A percentile compares a stretch with the other conserved stretches of the same genome.
Conservation (phyloP, 106 monocot species). For the Dendrobium huoshanense region DNA sequence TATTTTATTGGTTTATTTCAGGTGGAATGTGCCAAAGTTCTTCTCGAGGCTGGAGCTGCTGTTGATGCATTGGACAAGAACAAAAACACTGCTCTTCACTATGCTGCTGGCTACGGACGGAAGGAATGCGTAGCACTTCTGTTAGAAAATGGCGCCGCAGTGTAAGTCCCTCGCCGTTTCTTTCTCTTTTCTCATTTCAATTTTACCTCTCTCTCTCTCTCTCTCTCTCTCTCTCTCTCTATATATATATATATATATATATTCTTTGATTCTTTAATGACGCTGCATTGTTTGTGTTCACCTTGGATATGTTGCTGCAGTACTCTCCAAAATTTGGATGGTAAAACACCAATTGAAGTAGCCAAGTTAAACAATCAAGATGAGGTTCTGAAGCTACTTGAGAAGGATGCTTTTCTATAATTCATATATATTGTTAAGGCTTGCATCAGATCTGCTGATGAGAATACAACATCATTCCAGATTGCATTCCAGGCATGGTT, state of each 20-base stretch:
- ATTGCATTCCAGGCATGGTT: not conserved
- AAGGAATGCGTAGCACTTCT: conserved; percentile 91
- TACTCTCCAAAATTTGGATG: conserved; percentile 88
- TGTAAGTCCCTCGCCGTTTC: conserved; percentile 43
- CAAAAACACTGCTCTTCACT: conserved; percentile 95
- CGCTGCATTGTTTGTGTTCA: not conserved
- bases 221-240: no score
- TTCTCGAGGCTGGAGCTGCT: conserved; percentile 79
- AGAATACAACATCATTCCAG: not conserved
- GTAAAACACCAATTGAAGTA: conserved; percentile 93
- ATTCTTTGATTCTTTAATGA: not conserved
- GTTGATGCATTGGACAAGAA: conserved; percentile 95
- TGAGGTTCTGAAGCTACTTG: conserved; percentile 89
- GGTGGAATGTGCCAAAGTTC: conserved; percentile 73
- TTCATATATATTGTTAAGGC: not conserved
- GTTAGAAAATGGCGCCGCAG: conserved; percentile 78
- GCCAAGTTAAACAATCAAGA: conserved; percentile 93
- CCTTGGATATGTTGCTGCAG: conserved; percentile 27
- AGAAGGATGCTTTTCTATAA: conserved; percentile 91
- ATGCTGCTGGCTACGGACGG: conserved; percentile 90
- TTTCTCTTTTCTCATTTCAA: not conserved
- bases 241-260: not conserved
- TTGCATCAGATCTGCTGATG: not conserved
- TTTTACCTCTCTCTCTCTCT: not conserved
- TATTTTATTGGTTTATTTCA: conserved; percentile 15